Evolutionary conservation across 208 protist genomes (phyloP).

Genomic region (Acanthamoeba castellanii): DNA sequence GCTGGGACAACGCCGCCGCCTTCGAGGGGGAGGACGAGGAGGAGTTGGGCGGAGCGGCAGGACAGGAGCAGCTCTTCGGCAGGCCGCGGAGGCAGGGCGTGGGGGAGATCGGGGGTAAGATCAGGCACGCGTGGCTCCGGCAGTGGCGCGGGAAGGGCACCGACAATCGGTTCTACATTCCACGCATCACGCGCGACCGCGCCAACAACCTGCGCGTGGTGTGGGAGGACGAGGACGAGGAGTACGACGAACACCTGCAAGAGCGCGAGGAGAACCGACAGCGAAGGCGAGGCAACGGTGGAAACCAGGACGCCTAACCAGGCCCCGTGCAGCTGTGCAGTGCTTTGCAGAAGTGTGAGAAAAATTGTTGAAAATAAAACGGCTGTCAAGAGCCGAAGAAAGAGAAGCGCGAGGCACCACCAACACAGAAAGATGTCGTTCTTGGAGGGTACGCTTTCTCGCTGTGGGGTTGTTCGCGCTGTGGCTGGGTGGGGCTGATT

Average conservation of each 20-base stretch:
- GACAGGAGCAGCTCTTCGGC: background rate
- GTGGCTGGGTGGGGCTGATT: no score
- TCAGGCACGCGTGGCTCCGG: background rate
- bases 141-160: conserved; percentile 8
- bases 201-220: background rate
- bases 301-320: no score
- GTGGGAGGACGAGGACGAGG: conserved; percentile 25
- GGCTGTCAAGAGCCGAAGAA: no score
- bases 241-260: background rate
- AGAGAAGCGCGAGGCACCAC: no score
- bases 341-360: no score
- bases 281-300: background rate
- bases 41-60: background rate
- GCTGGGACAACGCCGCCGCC: background rate
- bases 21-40: background rate
- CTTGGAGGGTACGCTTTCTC: no score
- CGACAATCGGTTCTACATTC: conserved; percentile 19
- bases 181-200: background rate
- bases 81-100: background rate
- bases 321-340: no score
- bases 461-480: no score
- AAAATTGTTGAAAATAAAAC: no score
- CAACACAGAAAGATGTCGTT: no score
- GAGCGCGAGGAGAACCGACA: background rate
- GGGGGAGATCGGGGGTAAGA: background rate